Percentiles rank a stretch among this genome's conserved stretches.
Conservation (phyloP, 148 eudicot genomes). For the Drosera capensis region DNA sequence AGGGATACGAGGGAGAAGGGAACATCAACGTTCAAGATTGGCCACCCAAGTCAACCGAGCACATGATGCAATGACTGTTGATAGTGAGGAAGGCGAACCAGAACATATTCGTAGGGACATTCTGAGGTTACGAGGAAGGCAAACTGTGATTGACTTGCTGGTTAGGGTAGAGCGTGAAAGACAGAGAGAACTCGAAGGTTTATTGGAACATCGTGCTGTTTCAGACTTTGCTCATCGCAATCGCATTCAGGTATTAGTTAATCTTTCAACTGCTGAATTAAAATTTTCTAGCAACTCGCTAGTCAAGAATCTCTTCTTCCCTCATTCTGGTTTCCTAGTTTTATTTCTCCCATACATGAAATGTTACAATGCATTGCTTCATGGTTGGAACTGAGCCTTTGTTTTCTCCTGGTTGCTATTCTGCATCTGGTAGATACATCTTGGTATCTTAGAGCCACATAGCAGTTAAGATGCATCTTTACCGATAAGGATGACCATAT, state of each 20-base stretch:
- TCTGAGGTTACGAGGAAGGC: slow-evolving; percentile 86
- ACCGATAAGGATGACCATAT: too few relatives aligned
- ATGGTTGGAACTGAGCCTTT: neutral
- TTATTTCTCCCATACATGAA: neutral
- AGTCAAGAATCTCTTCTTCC: too few relatives aligned
- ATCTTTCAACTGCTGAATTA: neutral
- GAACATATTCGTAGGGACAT: slow-evolving; percentile 79
- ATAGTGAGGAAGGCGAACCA: slow-evolving; percentile 46
- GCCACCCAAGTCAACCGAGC: slow-evolving; percentile 11
- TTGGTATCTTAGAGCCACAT: too few relatives aligned
- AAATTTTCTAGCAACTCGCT: too few relatives aligned
- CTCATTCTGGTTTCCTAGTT: too few relatives aligned
- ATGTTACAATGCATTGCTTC: neutral
- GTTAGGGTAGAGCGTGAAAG: slow-evolving; percentile 87
- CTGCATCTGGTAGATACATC: neutral
- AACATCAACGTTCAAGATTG: slow-evolving; percentile 29
- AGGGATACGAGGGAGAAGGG: slow-evolving; percentile 53
- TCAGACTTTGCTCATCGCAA: slow-evolving; percentile 96
- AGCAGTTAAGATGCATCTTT: too few relatives aligned
- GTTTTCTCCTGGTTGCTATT: neutral
- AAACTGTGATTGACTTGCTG: slow-evolving; percentile 82
- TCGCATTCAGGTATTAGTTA: slow-evolving; percentile 70
- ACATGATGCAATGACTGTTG: slow-evolving; percentile 30
- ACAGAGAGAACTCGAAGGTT: slow-evolving; percentile 84
- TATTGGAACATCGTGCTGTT: slow-evolving; percentile 91